Evolutionary conservation across 2,329 filamentous ascomycete genomes (phyloP).

Genomic region (Cytospora leucostoma): DNA sequence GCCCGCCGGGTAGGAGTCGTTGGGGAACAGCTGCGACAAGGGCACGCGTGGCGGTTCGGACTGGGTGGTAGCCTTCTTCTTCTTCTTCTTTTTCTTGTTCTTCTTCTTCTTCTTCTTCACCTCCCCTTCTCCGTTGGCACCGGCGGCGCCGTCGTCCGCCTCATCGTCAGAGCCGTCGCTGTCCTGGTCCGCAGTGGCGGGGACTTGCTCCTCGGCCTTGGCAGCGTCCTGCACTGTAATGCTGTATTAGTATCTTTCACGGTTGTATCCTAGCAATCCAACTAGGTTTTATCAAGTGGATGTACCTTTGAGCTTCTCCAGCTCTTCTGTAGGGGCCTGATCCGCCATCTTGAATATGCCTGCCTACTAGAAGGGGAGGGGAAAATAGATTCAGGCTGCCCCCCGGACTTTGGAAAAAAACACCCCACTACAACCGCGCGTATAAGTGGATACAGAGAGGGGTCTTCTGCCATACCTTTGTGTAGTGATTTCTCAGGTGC

Average conservation of each 20-base stretch:
- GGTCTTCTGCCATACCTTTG: not conserved
- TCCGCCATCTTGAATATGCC: constrained; percentile 42
- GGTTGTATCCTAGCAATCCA: not conserved
- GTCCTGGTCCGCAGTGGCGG: constrained; percentile 42
- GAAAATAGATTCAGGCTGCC: constrained; percentile 11
- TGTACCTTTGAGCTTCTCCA: constrained; percentile 45
- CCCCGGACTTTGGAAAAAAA: constrained; percentile 1
- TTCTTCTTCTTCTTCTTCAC: constrained; percentile 83
- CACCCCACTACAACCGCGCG: constrained; percentile 6
- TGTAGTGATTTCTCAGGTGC: not conserved
- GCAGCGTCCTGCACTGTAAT: constrained; percentile 43
- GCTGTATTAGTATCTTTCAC: constrained; percentile 10
- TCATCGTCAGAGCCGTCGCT: constrained; percentile 57
- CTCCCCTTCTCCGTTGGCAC: constrained; percentile 42
- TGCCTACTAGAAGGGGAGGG: constrained; percentile 4
- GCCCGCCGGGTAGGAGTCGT: constrained; percentile 72
- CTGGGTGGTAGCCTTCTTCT: constrained; percentile 66
- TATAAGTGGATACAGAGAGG: not conserved
- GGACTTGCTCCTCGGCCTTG: constrained; percentile 40
- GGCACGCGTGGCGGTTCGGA: constrained; percentile 75
- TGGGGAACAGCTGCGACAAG: constrained; percentile 72
- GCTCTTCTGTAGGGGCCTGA: constrained; percentile 43
- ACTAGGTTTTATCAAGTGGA: not conserved
- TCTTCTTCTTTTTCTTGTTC: constrained; percentile 73
- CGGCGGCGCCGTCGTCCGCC: constrained; percentile 45